These are phyloP conservation scores for Yarrowia hollandica DNA, from an alignment of 805 yeast species.

Conservation along the genomic window DNA sequence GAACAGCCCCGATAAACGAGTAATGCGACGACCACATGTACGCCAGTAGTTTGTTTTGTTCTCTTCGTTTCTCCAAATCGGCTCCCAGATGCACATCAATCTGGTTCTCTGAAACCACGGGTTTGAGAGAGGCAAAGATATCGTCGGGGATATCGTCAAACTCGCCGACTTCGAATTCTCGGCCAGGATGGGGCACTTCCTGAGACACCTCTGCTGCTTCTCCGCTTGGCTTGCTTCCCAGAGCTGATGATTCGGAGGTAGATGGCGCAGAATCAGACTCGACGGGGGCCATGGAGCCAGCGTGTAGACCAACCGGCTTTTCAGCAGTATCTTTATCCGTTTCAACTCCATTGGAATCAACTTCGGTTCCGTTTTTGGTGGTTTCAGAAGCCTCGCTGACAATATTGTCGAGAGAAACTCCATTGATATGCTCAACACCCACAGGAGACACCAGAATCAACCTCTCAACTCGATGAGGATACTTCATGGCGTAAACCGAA, in stretches of 20 bases:
- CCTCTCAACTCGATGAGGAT: slow-evolving; percentile 55
- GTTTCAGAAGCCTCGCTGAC: background rate
- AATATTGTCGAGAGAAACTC: slow-evolving; percentile 42
- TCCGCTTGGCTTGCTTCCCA: background rate
- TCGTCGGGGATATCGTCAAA: slow-evolving; percentile 29
- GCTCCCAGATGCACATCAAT: slow-evolving; percentile 47
- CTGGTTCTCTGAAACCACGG: slow-evolving; percentile 40
- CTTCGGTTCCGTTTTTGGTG: background rate
- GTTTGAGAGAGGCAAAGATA: slow-evolving; percentile 22
- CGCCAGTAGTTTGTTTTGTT: slow-evolving; percentile 54
- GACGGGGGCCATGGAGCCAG: background rate
- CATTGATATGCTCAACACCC: slow-evolving; percentile 66
- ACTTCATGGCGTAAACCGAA: slow-evolving; percentile 58
- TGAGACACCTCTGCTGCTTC: background rate
- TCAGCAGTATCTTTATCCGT: too few species aligned
- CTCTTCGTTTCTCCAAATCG: slow-evolving; percentile 35
- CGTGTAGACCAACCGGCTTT: background rate
- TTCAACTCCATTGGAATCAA: background rate
- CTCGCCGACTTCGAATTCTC: slow-evolving; percentile 3
- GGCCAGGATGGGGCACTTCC: slow-evolving; percentile 10
- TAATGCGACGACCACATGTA: slow-evolving; percentile 81
- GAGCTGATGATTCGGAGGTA: background rate
- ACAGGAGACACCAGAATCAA: slow-evolving; percentile 71
- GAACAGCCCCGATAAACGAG: slow-evolving; percentile 78
- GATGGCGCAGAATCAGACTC: background rate